phyloP scores from a whole-genome alignment of 2,329 filamentous ascomycete species.

The Immersiporthe knoxdaviesiana region DNA sequence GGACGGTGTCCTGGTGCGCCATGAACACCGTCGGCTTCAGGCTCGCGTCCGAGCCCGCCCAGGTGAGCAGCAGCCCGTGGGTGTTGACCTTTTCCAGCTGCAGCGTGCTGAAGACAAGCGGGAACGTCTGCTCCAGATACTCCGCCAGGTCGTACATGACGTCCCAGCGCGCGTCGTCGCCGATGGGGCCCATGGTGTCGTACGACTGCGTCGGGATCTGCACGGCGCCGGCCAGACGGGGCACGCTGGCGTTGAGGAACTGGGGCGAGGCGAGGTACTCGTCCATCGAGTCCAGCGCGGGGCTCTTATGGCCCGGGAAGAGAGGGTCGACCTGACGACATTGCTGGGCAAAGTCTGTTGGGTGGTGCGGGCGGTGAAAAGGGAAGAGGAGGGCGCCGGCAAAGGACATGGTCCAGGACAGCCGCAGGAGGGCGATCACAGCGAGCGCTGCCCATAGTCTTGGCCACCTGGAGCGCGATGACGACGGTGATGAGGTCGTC shows the following conservation, averaged over 20 bases:
- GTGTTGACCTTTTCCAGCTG: slow-evolving; percentile 60
- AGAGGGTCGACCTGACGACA: slow-evolving; percentile 42
- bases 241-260: slow-evolving; percentile 40
- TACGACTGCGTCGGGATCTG: slow-evolving; percentile 59
- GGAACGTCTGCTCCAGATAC: slow-evolving; percentile 55
- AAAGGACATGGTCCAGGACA: slow-evolving; percentile 20
- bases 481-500: neutral
- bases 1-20: slow-evolving; percentile 69
- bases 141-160: slow-evolving; percentile 58
- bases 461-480: slow-evolving; percentile 10
- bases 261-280: slow-evolving; percentile 37
- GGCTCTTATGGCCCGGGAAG: slow-evolving; percentile 35
- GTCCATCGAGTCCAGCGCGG: slow-evolving; percentile 39
- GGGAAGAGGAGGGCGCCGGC: slow-evolving; percentile 8
- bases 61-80: slow-evolving; percentile 62
- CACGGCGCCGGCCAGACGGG: slow-evolving; percentile 49
- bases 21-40: slow-evolving; percentile 62
- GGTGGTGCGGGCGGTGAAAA: slow-evolving; percentile 4
- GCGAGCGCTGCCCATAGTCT: slow-evolving; percentile 21
- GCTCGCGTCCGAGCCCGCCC: slow-evolving; percentile 53
- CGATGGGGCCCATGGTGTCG: slow-evolving; percentile 58
- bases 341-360: slow-evolving; percentile 29
- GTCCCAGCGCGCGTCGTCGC: slow-evolving; percentile 61
- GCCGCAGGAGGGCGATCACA: slow-evolving; percentile 15
- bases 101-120: slow-evolving; percentile 52